A percentile compares a stretch with the other conserved stretches of the same genome.
phyloP scores from a whole-genome alignment of 805 yeast genomes.

The Yueomyces sinensis region DNA sequence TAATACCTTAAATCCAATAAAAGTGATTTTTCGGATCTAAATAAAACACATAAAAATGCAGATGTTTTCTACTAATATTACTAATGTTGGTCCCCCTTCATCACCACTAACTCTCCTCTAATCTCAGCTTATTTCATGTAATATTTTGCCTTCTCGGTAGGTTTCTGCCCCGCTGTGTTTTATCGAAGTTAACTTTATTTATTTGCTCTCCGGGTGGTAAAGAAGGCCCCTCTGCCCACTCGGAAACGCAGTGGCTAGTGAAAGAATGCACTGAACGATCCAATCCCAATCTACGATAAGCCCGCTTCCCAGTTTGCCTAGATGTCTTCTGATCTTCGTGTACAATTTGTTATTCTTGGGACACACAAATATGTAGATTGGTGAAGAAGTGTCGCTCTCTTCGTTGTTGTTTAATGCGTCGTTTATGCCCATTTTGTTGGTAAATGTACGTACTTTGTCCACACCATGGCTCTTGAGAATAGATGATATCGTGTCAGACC shows the following conservation, averaged over 20 bases:
- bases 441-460: constrained; percentile 6
- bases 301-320: background rate
- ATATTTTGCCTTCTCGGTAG: too few species aligned
- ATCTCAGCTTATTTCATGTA: too few species aligned
- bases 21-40: too few species aligned
- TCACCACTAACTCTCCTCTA: too few species aligned
- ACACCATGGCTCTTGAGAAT: constrained; percentile 19
- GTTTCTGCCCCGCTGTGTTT: too few species aligned
- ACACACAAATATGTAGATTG: constrained; percentile 46
- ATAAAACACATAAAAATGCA: too few species aligned
- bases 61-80: too few species aligned
- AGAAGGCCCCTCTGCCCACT: too few species aligned
- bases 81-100: too few species aligned
- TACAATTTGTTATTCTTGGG: background rate
- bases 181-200: too few species aligned
- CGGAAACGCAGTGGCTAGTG: background rate
- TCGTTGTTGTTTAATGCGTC: constrained; percentile 4
- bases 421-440: constrained; percentile 2
- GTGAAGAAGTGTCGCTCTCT: background rate
- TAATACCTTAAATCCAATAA: too few species aligned
- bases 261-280: constrained; percentile 11
- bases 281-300: constrained; percentile 19
- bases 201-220: too few species aligned
- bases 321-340: background rate
- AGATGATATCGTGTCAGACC: constrained; percentile 12